Evolutionary conservation across 1,284 basidiomycete species (phyloP).

Genomic region (Pseudozyma sp.): DNA sequence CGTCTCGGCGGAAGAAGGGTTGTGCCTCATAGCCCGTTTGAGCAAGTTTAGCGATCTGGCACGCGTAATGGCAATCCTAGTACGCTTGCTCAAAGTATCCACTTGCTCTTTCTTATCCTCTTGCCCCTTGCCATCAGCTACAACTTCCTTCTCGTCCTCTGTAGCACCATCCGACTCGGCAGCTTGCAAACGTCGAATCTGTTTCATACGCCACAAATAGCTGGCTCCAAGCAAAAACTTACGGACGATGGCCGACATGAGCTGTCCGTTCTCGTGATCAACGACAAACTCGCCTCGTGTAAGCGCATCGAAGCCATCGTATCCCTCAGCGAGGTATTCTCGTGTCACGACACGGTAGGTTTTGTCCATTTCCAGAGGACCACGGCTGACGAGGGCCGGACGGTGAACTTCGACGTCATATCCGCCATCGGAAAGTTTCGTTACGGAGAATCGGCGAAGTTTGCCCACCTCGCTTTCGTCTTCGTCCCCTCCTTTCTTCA

Average conservation of each 20-base stretch:
- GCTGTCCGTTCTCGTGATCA: constrained; percentile 84
- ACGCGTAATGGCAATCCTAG: constrained; percentile 27
- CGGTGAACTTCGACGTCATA: constrained; percentile 53
- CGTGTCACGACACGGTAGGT: constrained; percentile 81
- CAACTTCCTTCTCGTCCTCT: not conserved
- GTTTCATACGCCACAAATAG: constrained; percentile 60
- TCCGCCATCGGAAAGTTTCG: constrained; percentile 30
- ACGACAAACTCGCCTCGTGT: constrained; percentile 79
- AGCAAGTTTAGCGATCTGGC: constrained; percentile 33
- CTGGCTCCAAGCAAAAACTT: constrained; percentile 80
- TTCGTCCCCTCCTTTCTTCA: not conserved
- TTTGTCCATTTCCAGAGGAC: constrained; percentile 47
- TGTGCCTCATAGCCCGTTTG: constrained; percentile 31
- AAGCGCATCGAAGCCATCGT: constrained; percentile 83
- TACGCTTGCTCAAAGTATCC: constrained; percentile 28
- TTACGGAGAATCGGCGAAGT: constrained; percentile 29
- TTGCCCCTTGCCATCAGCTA: not conserved
- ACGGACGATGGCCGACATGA: constrained; percentile 84
- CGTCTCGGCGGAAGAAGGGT: not conserved
- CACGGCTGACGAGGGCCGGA: constrained; percentile 30
- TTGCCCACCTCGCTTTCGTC: constrained; percentile 19
- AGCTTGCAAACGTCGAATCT: constrained; percentile 34
- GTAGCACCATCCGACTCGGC: not conserved
- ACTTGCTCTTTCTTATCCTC: not conserved
- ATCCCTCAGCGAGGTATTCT: constrained; percentile 77